Evolutionary conservation across 306 rosid genomes (phyloP), one percentile per base, ranked within the genome.

Genomic region (Quercus ilex): DNA sequence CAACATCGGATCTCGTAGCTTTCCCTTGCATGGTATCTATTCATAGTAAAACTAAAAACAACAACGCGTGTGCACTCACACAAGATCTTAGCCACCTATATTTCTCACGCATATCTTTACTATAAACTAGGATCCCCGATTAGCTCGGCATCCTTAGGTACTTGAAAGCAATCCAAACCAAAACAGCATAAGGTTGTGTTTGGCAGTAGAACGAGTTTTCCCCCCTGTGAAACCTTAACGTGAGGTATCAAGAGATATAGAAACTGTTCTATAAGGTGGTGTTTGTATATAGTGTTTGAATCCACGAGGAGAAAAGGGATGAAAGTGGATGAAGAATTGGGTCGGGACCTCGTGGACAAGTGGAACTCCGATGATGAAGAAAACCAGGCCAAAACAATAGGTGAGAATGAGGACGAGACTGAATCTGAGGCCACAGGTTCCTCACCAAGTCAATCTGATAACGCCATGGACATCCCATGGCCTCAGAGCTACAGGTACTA

Each of bases 331-430:
- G 89, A 91, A 9, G 93, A 87, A 81, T 79, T 91, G 26, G 88
- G 79, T 53, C 87, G 59, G 76, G 88, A 87, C 69, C 89, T 88
- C 31, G 90, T 85, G 11, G 90, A 86, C 43, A 83, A 78, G 35
- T 83, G 89, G 73, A 86, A 86, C 55, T 87, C 89, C 4, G 93
- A 91, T 46, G 96, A 91, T 78, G 96, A 91, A 83, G 93, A 91
- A 80, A 85, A 89, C 74, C 89, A 75, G 46, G 88, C 84, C 5
- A 79, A 86, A 3, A 79, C 79, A 56, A 70, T 53, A 43, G 87
- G 77, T 60, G 80, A 81, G 25, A 63, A 81, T 65, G 88, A 77
- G 26, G 83, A 69, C 33, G 88, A 89, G 28, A 8, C 81, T 0
- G 89, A 86, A 12, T 87, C 90, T 11, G 93, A 89, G 6, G 60